These are phyloP conservation scores for Fraxinus nigra DNA, from an alignment of 305 asterid species.

Conservation along the genomic window DNA sequence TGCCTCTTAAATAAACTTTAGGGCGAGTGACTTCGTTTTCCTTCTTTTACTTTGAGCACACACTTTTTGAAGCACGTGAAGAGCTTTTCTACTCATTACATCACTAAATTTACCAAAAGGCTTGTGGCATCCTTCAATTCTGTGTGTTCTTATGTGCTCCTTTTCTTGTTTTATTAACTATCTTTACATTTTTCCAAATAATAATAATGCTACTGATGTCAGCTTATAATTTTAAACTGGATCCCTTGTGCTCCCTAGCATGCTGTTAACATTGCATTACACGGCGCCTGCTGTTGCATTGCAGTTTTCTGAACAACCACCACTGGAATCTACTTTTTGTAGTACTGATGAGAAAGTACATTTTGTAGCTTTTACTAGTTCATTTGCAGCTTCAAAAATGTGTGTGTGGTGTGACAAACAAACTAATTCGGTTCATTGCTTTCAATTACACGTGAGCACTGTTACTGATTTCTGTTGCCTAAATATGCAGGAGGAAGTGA, in stretches of 20 bases:
- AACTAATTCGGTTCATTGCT: background rate
- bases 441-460: background rate
- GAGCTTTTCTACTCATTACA: background rate
- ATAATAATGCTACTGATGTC: background rate
- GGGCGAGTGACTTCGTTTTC: slow-evolving; percentile 7
- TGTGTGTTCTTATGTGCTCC: background rate
- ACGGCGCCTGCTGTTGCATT: slow-evolving; percentile 7
- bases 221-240: background rate
- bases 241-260: background rate
- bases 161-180: background rate
- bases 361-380: background rate
- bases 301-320: slow-evolving; percentile 8
- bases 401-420: background rate
- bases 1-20: slow-evolving; percentile 9
- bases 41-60: background rate
- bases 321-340: background rate
- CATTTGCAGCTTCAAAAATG: background rate
- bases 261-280: slow-evolving; percentile 2
- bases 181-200: background rate
- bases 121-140: background rate
- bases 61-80: background rate
- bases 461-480: slow-evolving; percentile 22
- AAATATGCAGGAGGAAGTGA: slow-evolving; percentile 66
- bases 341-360: slow-evolving; percentile 1
- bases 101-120: background rate